phyloP scores from a whole-genome alignment of 192 early-diverging fungal species.

The Coemansia sp. region DNA sequence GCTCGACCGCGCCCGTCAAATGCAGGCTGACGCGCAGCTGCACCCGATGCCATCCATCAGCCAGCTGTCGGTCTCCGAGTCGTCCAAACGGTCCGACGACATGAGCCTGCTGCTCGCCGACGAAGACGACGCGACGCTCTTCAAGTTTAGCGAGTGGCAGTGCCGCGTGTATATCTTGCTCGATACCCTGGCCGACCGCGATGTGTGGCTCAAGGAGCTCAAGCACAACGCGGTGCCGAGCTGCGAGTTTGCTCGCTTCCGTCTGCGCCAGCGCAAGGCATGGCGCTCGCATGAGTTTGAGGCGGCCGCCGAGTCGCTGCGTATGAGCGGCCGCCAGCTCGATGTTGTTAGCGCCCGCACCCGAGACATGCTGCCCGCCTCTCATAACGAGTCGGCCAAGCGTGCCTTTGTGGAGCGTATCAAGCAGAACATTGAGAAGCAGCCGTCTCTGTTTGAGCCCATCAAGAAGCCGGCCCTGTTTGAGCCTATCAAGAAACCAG shows the following conservation, averaged over 20 bases:
- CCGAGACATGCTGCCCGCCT: slow-evolving; percentile 17
- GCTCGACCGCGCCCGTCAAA: slow-evolving; percentile 9
- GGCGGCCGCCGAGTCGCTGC: slow-evolving; percentile 27
- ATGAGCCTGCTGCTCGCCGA: slow-evolving; percentile 12
- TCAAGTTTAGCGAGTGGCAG: slow-evolving; percentile 48
- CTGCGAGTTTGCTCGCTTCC: slow-evolving; percentile 44
- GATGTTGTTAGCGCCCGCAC: slow-evolving; percentile 28
- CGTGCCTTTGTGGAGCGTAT: slow-evolving; percentile 27
- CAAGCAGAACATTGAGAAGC: slow-evolving; percentile 1
- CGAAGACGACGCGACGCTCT: slow-evolving; percentile 33
- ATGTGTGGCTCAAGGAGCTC: slow-evolving; percentile 46
- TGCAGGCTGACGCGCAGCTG: slow-evolving; percentile 10
- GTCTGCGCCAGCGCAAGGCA: slow-evolving; percentile 25
- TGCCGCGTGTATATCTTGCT: slow-evolving; percentile 54
- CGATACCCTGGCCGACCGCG: slow-evolving; percentile 41
- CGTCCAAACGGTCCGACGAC: neutral
- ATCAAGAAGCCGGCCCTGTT: neutral
- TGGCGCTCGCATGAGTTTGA: slow-evolving; percentile 33
- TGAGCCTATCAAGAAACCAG: neutral
- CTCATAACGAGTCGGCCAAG: slow-evolving; percentile 40
- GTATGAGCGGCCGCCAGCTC: slow-evolving; percentile 30
- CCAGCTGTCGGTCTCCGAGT: slow-evolving; percentile 4
- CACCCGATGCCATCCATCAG: slow-evolving; percentile 13
- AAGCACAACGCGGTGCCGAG: slow-evolving; percentile 32
- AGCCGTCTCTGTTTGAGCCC: neutral